These are phyloP conservation scores for Agrocybe praecox DNA, from an alignment of 768 basidiomycete species.

Conservation along the genomic window DNA sequence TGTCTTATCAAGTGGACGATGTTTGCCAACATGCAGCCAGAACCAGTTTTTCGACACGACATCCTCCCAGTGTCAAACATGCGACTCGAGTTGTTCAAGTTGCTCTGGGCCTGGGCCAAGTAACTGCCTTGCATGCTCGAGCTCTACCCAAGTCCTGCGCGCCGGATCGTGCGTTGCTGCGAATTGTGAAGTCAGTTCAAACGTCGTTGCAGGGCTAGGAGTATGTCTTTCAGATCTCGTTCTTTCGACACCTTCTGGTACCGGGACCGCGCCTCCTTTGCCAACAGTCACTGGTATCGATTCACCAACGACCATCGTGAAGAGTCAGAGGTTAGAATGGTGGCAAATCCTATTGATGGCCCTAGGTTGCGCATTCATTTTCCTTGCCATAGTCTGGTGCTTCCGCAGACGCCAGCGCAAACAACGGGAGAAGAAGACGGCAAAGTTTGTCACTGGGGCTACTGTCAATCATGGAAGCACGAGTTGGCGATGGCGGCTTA, in stretches of 20 bases:
- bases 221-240: constrained; percentile 81
- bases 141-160: constrained; percentile 59
- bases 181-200: constrained; percentile 54
- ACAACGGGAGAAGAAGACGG: constrained; percentile 61
- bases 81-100: constrained; percentile 76
- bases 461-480: constrained; percentile 53
- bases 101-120: constrained; percentile 72
- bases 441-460: constrained; percentile 60
- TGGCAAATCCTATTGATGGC: constrained; percentile 88
- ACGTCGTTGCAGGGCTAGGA: constrained; percentile 69
- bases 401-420: constrained; percentile 75
- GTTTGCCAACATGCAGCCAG: constrained; percentile 73
- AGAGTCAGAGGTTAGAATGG: constrained; percentile 60
- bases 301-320: constrained; percentile 42
- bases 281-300: constrained; percentile 61
- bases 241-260: constrained; percentile 35
- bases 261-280: constrained; percentile 50
- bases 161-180: constrained; percentile 66
- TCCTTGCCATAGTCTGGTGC: constrained; percentile 63
- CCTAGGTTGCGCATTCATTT: constrained; percentile 81
- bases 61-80: constrained; percentile 61
- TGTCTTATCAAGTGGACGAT: constrained; percentile 74
- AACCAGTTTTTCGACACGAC: constrained; percentile 70
- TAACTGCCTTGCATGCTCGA: constrained; percentile 77
- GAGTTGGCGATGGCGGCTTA: constrained; percentile 58